Evolutionary conservation across 1,139 yeast genomes (phyloP), one percentile per base, ranked within the genome.

Genomic region (Yamadazyma triangularis): DNA sequence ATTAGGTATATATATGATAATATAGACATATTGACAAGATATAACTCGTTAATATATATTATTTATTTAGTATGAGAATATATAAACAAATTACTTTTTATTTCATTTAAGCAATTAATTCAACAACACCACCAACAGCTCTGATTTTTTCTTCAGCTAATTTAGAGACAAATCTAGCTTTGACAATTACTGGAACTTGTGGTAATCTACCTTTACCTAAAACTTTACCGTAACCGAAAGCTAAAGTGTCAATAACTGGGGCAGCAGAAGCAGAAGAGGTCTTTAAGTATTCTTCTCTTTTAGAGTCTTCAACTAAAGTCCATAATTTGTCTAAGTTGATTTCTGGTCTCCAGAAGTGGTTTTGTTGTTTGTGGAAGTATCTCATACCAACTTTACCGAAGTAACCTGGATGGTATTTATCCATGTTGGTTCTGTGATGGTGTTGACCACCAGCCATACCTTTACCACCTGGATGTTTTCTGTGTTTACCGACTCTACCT

Each of bases 401-500:
- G 93, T 93, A 93, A 88, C 99, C 99, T 64, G 98, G 98, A 73
- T 93, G 99, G 96, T 85, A 93, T 76, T 89, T 91, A 73, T 93
- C 98, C 79, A 91, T 76, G 81, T 88, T 88, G 71, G 91, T 88
- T 86, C 97, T 88, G 96, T 93, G 98, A 77, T 91, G 99, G 73
- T 87, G 96, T 77, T 80, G 94, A 86, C 99, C 99, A 89, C 99
- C 99, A 71, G 99, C 99, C 93, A 78, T 91, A 91, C 99, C 99
- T 79, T 98, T 91, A 79, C 99, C 99, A 91, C 98, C 98, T 59
- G 98, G 97, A 64, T 84, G 91, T 95, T 93, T 93, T 88, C 98
- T 88, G 95, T 93, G 98, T 85, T 93, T 91, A 76, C 99, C 99
- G 75, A 93, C 75, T 81, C 99, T 93, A 85, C 99, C 99, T 76